These are phyloP conservation scores for Halteria grandinella DNA, from an alignment of 73 alveolate species.

Conservation along the genomic window DNA sequence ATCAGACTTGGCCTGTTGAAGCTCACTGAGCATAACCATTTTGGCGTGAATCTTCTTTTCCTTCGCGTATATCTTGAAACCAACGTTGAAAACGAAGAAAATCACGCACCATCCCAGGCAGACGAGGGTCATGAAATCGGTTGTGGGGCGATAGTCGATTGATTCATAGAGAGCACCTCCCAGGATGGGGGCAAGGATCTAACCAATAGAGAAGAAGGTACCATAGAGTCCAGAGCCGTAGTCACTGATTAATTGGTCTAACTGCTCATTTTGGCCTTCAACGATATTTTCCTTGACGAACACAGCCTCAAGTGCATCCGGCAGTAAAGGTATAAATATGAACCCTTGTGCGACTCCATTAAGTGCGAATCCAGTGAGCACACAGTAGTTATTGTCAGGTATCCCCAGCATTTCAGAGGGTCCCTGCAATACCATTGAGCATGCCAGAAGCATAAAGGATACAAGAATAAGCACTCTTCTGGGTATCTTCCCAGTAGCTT, in stretches of 20 bases:
- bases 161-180: slow-evolving; percentile 44
- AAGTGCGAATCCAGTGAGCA: slow-evolving; percentile 35
- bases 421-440: slow-evolving; percentile 5
- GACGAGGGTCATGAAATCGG: slow-evolving; percentile 26
- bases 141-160: slow-evolving; percentile 6
- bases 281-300: slow-evolving; percentile 8
- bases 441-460: slow-evolving; percentile 20
- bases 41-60: slow-evolving; percentile 46
- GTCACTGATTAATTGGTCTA: slow-evolving; percentile 22
- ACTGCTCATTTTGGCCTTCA: slow-evolving; percentile 41
- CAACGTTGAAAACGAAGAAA: slow-evolving; percentile 47
- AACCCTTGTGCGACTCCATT: slow-evolving; percentile 45
- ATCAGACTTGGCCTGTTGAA: too few species aligned
- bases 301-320: slow-evolving; percentile 51
- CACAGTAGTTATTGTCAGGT: slow-evolving; percentile 16
- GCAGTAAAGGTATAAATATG: slow-evolving; percentile 38
- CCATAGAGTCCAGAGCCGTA: slow-evolving; percentile 40
- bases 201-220: slow-evolving; percentile 36
- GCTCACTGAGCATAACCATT: too few species aligned
- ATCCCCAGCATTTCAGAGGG: slow-evolving; percentile 38
- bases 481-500: slow-evolving; percentile 23
- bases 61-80: slow-evolving; percentile 18
- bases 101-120: slow-evolving; percentile 3
- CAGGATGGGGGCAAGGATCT: slow-evolving; percentile 31
- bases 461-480: slow-evolving; percentile 35